Evolutionary conservation across 139 green algal genomes (phyloP).

Genomic region (Tetradesmus obliquus): DNA sequence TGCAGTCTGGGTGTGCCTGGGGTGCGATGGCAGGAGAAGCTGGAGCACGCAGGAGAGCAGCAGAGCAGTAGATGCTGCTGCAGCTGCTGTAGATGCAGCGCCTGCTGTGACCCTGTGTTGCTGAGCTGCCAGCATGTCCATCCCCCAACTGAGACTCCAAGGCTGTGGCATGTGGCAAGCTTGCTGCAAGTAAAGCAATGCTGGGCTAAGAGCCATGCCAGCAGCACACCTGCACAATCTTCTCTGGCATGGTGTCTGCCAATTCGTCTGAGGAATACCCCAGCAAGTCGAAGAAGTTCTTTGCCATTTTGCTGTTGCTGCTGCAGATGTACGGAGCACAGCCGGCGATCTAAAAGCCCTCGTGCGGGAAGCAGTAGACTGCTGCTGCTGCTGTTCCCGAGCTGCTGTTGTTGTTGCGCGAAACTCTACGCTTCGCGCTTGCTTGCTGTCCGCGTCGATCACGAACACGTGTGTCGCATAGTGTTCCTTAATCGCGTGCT

Average conservation of each 20-base stretch:
- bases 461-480: neutral
- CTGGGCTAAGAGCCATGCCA: neutral
- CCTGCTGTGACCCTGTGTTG: neutral
- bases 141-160: neutral
- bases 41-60: too few species aligned
- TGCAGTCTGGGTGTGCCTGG: neutral
- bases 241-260: slow-evolving; percentile 41
- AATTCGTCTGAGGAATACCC: slow-evolving; percentile 42
- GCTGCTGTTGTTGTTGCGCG: slow-evolving; percentile 30
- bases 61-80: neutral
- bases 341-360: neutral
- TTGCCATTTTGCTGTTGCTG: slow-evolving; percentile 26
- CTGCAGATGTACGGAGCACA: neutral
- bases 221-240: slow-evolving; percentile 44
- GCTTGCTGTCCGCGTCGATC: neutral
- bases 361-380: neutral
- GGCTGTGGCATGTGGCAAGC: neutral
- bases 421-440: slow-evolving; percentile 1
- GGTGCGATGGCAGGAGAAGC: too few species aligned
- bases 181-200: neutral
- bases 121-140: neutral
- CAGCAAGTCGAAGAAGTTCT: slow-evolving; percentile 53
- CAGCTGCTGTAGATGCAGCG: neutral
- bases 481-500: neutral
- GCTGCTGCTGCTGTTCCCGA: slow-evolving; percentile 2